Evolutionary conservation across 306 rosid species (phyloP).

Genomic region (Nissolia schottii): DNA sequence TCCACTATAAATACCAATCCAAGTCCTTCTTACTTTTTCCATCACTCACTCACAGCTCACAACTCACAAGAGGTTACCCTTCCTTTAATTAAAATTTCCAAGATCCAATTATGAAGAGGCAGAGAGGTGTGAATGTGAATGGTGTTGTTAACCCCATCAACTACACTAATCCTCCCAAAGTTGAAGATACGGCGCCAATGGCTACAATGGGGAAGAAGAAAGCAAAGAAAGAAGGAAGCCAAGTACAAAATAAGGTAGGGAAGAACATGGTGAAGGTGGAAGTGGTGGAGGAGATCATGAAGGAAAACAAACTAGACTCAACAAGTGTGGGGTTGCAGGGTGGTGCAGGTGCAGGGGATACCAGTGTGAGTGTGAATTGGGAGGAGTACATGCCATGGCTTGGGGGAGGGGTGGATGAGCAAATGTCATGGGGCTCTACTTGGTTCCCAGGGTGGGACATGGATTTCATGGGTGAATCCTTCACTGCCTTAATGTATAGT

Average conservation of each 20-base stretch:
- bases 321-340: background rate
- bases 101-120: conserved; percentile 48
- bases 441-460: conserved; percentile 62
- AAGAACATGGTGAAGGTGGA: background rate
- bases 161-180: conserved; percentile 19
- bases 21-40: background rate
- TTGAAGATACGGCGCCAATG: conserved; percentile 21
- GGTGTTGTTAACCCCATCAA: background rate
- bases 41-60: too few species aligned
- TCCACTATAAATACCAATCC: conserved; percentile 16
- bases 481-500: conserved; percentile 31
- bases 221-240: conserved; percentile 28
- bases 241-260: conserved; percentile 6
- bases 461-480: conserved; percentile 46
- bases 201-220: conserved; percentile 32
- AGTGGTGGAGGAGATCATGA: conserved; percentile 9
- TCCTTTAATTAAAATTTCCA: too few species aligned
- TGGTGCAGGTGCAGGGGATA: background rate
- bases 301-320: background rate
- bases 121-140: conserved; percentile 28
- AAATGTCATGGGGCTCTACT: conserved; percentile 68
- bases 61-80: too few species aligned
- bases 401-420: conserved; percentile 46
- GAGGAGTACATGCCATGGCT: conserved; percentile 44
- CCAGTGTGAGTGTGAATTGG: background rate